Evolutionary conservation across 768 basidiomycete genomes (phyloP).

Genomic region (Suillus variegatus): DNA sequence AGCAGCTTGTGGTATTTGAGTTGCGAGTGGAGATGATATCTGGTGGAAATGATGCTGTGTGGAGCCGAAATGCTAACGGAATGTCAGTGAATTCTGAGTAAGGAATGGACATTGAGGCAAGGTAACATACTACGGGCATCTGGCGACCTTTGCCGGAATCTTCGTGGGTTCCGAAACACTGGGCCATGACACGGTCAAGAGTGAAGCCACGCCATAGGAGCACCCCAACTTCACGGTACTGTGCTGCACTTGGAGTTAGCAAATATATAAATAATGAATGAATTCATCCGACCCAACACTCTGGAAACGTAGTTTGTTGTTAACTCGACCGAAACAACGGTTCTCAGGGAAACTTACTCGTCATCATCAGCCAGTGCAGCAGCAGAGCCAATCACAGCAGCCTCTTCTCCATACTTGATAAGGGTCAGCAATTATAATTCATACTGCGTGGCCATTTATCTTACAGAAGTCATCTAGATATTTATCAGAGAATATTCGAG

Average conservation of each 20-base stretch:
- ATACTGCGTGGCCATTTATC: conserved; percentile 28
- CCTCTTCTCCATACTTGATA: conserved; percentile 84
- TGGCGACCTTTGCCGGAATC: conserved; percentile 88
- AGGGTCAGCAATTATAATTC: conserved; percentile 7
- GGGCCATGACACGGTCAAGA: conserved; percentile 81
- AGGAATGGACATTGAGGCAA: not conserved
- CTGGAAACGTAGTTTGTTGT: conserved; percentile 36
- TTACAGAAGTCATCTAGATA: conserved; percentile 76
- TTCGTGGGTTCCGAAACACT: conserved; percentile 86
- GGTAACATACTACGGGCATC: conserved; percentile 80
- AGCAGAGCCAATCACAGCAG: conserved; percentile 85
- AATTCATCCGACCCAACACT: conserved; percentile 60
- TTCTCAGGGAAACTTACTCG: conserved; percentile 57
- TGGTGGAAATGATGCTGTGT: conserved; percentile 86
- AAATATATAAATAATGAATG: not conserved
- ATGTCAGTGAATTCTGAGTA: conserved; percentile 9
- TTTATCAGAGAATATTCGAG: not conserved
- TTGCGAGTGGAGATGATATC: conserved; percentile 91
- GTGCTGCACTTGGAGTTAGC: conserved; percentile 46
- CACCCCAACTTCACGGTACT: conserved; percentile 93
- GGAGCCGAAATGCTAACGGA: conserved; percentile 79
- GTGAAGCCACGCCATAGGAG: conserved; percentile 86
- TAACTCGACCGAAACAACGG: not conserved
- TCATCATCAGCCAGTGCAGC: conserved; percentile 82
- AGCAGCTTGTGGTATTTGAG: conserved; percentile 94